Evolutionary conservation across 2,329 filamentous ascomycete genomes (phyloP).

Genomic region (Nemania sp.): DNA sequence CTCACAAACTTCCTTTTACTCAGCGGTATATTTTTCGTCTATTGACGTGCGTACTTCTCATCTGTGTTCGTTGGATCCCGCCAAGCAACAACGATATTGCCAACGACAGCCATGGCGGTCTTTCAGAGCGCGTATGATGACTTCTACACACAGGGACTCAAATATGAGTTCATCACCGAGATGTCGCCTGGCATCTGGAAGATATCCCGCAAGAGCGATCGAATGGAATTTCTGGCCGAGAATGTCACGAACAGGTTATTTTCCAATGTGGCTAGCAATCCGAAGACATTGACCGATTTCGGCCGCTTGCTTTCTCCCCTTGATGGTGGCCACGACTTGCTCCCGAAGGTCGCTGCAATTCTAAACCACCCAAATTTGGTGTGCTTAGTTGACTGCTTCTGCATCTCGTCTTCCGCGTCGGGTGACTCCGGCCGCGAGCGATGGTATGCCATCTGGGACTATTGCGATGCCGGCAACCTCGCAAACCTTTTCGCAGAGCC

Average conservation of each 20-base stretch:
- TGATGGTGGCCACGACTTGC: conserved; percentile 31
- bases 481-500: conserved; percentile 43
- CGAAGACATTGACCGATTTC: conserved; percentile 7
- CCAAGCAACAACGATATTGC: too few relatives aligned
- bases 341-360: conserved; percentile 40
- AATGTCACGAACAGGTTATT: conserved; percentile 34
- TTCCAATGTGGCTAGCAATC: conserved; percentile 1
- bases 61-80: too few relatives aligned
- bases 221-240: conserved; percentile 36
- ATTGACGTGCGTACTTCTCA: background rate
- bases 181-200: conserved; percentile 35
- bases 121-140: conserved; percentile 22
- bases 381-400: conserved; percentile 46
- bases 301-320: conserved; percentile 25
- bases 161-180: conserved; percentile 38
- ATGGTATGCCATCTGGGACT: conserved; percentile 50
- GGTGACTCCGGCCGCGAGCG: conserved; percentile 18
- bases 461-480: conserved; percentile 55
- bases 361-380: conserved; percentile 56
- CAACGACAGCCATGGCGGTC: conserved; percentile 21
- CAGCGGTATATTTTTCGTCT: too few relatives aligned
- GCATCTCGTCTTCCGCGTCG: conserved; percentile 27
- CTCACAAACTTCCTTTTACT: conserved; percentile 5
- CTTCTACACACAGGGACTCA: conserved; percentile 7
- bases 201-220: conserved; percentile 32